phyloP scores from a whole-genome alignment of 371 early-diverging fungal species.

The Lichtheimia ramosa region DNA sequence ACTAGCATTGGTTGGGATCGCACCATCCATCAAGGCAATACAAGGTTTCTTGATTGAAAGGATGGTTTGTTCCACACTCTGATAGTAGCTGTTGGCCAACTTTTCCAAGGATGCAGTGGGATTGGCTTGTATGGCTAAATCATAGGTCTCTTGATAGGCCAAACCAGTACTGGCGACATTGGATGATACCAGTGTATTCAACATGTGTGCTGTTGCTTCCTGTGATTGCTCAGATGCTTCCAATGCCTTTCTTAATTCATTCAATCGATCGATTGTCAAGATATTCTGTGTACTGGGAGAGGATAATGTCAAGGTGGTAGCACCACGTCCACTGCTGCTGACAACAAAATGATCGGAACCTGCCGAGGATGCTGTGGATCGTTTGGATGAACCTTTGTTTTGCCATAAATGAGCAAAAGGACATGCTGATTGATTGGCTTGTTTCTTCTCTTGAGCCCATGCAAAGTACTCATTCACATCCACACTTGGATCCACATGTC shows the following conservation, averaged over 20 bases:
- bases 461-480: conserved; percentile 42
- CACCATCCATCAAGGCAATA: conserved; percentile 43
- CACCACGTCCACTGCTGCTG: conserved; percentile 7
- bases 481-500: conserved; percentile 14
- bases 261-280: conserved; percentile 22
- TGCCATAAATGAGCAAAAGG: conserved; percentile 66
- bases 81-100: conserved; percentile 19
- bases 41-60: conserved; percentile 23
- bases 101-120: conserved; percentile 7
- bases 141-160: conserved; percentile 30
- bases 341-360: too few species aligned
- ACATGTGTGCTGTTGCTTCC: conserved; percentile 23
- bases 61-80: conserved; percentile 6
- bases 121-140: conserved; percentile 2
- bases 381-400: conserved; percentile 30
- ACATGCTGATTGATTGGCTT: conserved; percentile 43
- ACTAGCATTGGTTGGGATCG: conserved; percentile 39
- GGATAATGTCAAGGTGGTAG: conserved; percentile 25
- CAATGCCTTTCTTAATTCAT: conserved; percentile 14
- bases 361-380: too few species aligned
- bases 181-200: conserved; percentile 3
- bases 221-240: conserved; percentile 11
- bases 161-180: conserved; percentile 33
- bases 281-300: conserved; percentile 34
- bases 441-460: conserved; percentile 47